Evolutionary conservation across 129 eudicot species (phyloP), one percentile per base, ranked within the genome.

Genomic region (Chrysanthemum makinoi): DNA sequence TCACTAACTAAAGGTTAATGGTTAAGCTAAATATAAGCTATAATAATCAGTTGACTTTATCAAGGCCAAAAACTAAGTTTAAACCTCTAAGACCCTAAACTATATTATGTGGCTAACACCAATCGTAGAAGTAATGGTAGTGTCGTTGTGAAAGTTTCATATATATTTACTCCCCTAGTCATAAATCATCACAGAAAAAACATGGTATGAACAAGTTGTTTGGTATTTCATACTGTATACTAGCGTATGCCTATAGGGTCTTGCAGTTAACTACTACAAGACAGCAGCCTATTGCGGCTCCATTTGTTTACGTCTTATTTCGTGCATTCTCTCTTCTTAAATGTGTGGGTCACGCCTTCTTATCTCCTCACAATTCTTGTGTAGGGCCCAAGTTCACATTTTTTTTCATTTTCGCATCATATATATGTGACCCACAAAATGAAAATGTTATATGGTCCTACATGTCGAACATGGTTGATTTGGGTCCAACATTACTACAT

Each of bases 321-420:
- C 64, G n/a, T 39, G 30, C 55, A 57, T 65, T 58, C 68, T 11
- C 19, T 61, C 18, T 26, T 26, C 44, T 51, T 51, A 20, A 35
- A 46, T 55, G 13, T 65, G 72, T 43, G 65, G 72, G 55, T 57
- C 79, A 62, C 44, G 15, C 57, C 43, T 71, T 71, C 39, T 35
- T 56, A 16, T 69, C 35, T 33, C 18, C 35, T 15, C 52, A 55
- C 19, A 30, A 30, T 30, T 30, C 35, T 3, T 49, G 59, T 44
- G 26, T 53, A 74, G 65, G 72, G 24, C 78, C 68, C 20, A 22
- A 46, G 1, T 75, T 20, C 9, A 20, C 59, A 16, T 44, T 15
- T 43, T 64, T 54, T 39, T 63, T 24, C 47, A 65, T 44, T 44
- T 18, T 28, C 66, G 13, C 58, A 28, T 55, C 51, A 75, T 58